Evolutionary conservation across 192 early-diverging fungal species (phyloP), one percentile per base, ranked within the genome.

Genomic region (Thamnidium elegans): DNA sequence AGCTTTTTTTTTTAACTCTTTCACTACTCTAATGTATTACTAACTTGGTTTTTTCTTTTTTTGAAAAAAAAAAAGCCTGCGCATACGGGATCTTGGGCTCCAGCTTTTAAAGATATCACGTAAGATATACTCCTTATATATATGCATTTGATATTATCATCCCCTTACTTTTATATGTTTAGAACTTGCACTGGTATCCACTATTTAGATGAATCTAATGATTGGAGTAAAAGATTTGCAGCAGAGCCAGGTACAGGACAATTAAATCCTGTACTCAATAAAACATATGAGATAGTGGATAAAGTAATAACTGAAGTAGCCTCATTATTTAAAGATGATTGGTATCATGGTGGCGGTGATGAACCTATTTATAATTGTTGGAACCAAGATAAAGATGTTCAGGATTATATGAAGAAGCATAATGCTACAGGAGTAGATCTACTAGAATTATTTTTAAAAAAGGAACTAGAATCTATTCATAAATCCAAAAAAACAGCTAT

Each of bases 191-290:
- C 70, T 9, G 74, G 63, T n/a, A 7, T 50, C 31, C 71, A 59
- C 46, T 76, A 68, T 30, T 43, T 68, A 20, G 66, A 72, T 44
- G 62, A 62, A 15, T 65, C 50, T 17, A 83, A 84, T 68, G 67
- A 74, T 52, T 87, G 81, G 79, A 68, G 52, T 14, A 69, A 81
- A n/a, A 74, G 79, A 42, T 69, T 68, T 53, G 81, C 88, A 13
- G 79, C 83, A 0, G 84, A 92, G 63, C 91, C 94, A 14, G 89
- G 90, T 11, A 86, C 84, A 62, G 95, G 94, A 0, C 94, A 95
- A 74, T 69, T 97, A 63, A 89, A 91, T 61, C 89, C 88, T 17
- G 70, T 82, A 23, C 72, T 87, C 45, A 62, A 79, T 3, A 82
- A 84, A 31, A 92, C 91, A 0, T 81, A 87, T 31, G 63, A 81